Conservation (phyloP, 129 eudicot species). For the Flaveria bidentis region DNA sequence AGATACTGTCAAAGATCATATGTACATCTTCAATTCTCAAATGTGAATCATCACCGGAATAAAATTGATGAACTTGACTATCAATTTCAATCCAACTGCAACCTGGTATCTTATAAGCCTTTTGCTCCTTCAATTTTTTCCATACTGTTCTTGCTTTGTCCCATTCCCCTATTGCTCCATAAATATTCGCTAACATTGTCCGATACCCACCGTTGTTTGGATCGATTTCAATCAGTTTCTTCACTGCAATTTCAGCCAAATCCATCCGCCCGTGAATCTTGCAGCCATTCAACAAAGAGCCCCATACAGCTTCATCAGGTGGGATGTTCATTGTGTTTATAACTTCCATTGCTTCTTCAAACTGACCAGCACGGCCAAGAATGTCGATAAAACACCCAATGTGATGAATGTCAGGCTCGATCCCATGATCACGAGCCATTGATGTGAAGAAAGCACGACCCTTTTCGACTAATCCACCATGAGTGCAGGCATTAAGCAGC, state of each 20-base stretch:
- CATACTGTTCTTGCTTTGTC: constrained; percentile 63
- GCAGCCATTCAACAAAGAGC: constrained; percentile 81
- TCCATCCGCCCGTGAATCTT: constrained; percentile 65
- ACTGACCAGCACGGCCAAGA: constrained; percentile 66
- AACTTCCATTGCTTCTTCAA: constrained; percentile 69
- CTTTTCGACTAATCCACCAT: constrained; percentile 74
- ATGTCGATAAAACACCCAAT: constrained; percentile 74
- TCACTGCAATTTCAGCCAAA: constrained; percentile 75
- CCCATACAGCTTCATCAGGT: constrained; percentile 86
- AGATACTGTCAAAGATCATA: constrained; percentile 44
- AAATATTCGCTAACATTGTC: constrained; percentile 71
- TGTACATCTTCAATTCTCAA: constrained; percentile 65
- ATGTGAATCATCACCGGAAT: constrained; percentile 66
- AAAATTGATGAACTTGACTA: constrained; percentile 64
- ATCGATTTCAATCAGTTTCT: constrained; percentile 57
- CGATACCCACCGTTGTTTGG: constrained; percentile 75
- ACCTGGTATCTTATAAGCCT: constrained; percentile 67
- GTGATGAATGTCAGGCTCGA: constrained; percentile 80
- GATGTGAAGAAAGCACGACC: constrained; percentile 57
- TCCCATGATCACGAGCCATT: constrained; percentile 49
- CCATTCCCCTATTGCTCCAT: constrained; percentile 78
- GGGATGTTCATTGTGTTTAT: constrained; percentile 56
- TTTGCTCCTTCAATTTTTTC: constrained; percentile 51
- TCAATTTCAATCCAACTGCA: constrained; percentile 92
- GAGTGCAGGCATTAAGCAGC: constrained; percentile 70